Evolutionary conservation across 371 early-diverging fungal species (phyloP), one percentile per base, ranked within the genome.

Genomic region (Mucor piriformis): DNA sequence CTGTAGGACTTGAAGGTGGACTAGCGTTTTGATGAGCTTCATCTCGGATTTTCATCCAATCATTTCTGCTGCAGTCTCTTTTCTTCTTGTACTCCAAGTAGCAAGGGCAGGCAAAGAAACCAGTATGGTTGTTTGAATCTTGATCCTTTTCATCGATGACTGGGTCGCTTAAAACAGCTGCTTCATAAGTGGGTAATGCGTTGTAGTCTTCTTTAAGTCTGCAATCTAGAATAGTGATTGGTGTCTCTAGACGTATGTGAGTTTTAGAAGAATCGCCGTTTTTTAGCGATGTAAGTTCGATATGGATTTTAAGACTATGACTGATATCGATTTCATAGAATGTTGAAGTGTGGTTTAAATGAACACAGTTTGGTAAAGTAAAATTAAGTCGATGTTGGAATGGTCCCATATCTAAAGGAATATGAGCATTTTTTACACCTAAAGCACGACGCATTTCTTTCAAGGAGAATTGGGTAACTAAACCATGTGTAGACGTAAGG

Each of bases 181-280:
- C 64, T 40, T 69, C 63, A 32, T 73, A 73, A 2, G 73, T 73
- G 3, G 73, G 73, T 7, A 73, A 47, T 6, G 61, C 50, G 6
- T 57, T 63, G 32, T 62, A 73, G 34, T 73, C 73, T 47, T 69
- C 73, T 34, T 73, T 73, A 3, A 73, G 51, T 8, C 73, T 54
- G 18, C 73, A 73, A 21, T 73, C 73, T 2, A 73, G 51, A 16
- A 73, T 67, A 10, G 73, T 73, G 16, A 73, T 73, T 1, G 73
- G 73, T 6, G 67, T 67, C 6, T 73, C 70, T 8, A 73, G n/a
- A 21, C 46, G 44, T 18, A 73, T 57, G 8, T 53, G 33, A 7
- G 53, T 58, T 52, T 32, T 20, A 8, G 29, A 33, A 18, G 35
- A 21, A 16, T 16, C n/a, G 27, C 42, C 32, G 5, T 12, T 12